Evolutionary conservation across 306 rosid genomes (phyloP).

Genomic region (Cicer pinnatifidum): DNA sequence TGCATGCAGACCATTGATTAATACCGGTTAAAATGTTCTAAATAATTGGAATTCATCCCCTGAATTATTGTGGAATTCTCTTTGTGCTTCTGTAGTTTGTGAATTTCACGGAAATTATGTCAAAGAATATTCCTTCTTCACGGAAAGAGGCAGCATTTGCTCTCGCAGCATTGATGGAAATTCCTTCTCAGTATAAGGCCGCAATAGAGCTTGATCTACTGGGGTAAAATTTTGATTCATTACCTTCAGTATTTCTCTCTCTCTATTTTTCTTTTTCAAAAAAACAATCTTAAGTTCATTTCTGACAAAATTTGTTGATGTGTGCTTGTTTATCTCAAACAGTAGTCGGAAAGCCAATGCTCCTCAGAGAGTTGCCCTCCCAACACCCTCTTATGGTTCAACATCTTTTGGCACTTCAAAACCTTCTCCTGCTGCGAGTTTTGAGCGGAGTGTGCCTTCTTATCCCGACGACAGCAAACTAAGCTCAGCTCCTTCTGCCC

Average conservation of each 20-base stretch:
- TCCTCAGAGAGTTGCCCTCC: constrained; percentile 82
- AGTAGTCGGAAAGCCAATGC: constrained; percentile 56
- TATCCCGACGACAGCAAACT: constrained; percentile 47
- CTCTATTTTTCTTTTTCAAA: not conserved
- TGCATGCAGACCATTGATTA: constrained; percentile 2
- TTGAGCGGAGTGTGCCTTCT: constrained; percentile 62
- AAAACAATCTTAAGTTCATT: constrained; percentile 23
- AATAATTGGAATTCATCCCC: constrained; percentile 33
- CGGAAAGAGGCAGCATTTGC: constrained; percentile 95
- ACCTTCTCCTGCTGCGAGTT: constrained; percentile 55
- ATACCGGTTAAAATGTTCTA: constrained; percentile 16
- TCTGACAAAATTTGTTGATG: constrained; percentile 31
- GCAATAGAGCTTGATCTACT: constrained; percentile 75
- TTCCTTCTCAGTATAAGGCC: constrained; percentile 95
- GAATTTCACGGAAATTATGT: constrained; percentile 84
- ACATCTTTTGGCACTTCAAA: constrained; percentile 57
- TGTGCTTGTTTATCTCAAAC: constrained; percentile 43
- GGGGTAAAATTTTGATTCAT: constrained; percentile 61
- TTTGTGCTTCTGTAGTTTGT: constrained; percentile 68
- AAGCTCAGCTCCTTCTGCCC: constrained; percentile 61
- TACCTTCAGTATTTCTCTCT: constrained; percentile 24
- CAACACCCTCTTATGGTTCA: constrained; percentile 66
- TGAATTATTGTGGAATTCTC: constrained; percentile 16
- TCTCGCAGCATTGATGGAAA: constrained; percentile 93
- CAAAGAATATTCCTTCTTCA: constrained; percentile 64